phyloP scores from a whole-genome alignment of 1,284 basidiomycete species.

The Sanguinoderma infundibulare region DNA sequence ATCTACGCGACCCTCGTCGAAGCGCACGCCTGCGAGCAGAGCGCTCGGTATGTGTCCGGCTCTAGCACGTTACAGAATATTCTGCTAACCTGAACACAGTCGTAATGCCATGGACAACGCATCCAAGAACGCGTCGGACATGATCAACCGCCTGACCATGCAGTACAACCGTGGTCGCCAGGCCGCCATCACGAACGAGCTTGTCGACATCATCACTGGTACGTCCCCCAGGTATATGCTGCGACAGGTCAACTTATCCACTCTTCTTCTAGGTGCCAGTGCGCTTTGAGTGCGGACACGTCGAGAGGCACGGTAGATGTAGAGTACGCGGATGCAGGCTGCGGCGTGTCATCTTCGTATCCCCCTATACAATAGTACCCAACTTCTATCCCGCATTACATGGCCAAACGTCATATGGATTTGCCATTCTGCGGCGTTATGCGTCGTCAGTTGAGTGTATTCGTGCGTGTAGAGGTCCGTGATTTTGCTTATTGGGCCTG shows the following conservation, averaged over 20 bases:
- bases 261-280: conserved; percentile 28
- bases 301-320: conserved; percentile 10
- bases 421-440: no score
- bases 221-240: conserved; percentile 23
- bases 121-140: conserved; percentile 96
- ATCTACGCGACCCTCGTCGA: conserved; percentile 95
- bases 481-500: no score
- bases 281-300: conserved; percentile 23
- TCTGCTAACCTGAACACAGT: conserved; percentile 40
- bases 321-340: conserved; percentile 22
- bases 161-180: conserved; percentile 99
- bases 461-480: no score
- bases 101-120: conserved; percentile 99
- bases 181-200: conserved; percentile 95
- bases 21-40: conserved; percentile 95
- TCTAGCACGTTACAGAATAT: neutral
- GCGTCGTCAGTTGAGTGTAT: no score
- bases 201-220: conserved; percentile 96
- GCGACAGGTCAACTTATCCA: no score
- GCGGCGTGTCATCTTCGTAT: conserved; percentile 13
- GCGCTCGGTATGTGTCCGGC: conserved; percentile 64
- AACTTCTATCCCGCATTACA: conserved; percentile 4
- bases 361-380: conserved; percentile 18
- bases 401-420: neutral
- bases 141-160: conserved; percentile 88